Conservation (phyloP, 148 eudicot species). For the Suaeda aralocaspica region DNA sequence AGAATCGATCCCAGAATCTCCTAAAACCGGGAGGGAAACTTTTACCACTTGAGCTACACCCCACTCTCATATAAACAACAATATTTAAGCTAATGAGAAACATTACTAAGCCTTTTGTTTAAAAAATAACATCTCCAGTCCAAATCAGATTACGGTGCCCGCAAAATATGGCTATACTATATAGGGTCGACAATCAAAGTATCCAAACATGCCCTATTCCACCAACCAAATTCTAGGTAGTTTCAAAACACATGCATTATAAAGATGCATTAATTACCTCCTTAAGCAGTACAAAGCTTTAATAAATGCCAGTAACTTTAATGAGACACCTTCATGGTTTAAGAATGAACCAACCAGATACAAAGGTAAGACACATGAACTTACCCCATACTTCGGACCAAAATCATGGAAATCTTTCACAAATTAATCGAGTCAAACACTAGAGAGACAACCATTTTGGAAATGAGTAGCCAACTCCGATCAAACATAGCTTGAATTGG, state of each 20-base stretch:
- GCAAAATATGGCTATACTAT: conserved; percentile 20
- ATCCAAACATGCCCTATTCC: conserved; percentile 11
- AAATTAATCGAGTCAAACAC: too few species aligned
- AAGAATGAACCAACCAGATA: too few species aligned
- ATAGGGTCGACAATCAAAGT: conserved; percentile 7
- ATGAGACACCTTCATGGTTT: not conserved
- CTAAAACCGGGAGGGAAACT: too few species aligned
- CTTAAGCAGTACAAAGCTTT: not conserved
- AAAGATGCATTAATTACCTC: conserved; percentile 14
- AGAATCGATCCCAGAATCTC: too few species aligned
- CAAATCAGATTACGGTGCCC: conserved; percentile 18
- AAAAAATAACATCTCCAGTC: conserved; percentile 10
- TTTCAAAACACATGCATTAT: conserved; percentile 9
- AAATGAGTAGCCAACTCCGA: too few species aligned
- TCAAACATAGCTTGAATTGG: too few species aligned
- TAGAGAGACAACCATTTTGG: too few species aligned
- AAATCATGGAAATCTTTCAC: too few species aligned
- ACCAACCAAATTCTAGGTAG: conserved; percentile 21
- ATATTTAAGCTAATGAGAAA: not conserved
- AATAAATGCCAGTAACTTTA: not conserved
- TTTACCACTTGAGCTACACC: too few species aligned
- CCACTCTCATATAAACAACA: conserved; percentile 16
- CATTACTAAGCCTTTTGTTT: not conserved
- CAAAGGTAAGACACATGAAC: too few species aligned
- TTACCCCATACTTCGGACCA: too few species aligned